Evolutionary conservation across 202 grass and related monocot genomes (phyloP), one percentile per base, ranked within the genome.

Genomic region (Musa balbisiana): DNA sequence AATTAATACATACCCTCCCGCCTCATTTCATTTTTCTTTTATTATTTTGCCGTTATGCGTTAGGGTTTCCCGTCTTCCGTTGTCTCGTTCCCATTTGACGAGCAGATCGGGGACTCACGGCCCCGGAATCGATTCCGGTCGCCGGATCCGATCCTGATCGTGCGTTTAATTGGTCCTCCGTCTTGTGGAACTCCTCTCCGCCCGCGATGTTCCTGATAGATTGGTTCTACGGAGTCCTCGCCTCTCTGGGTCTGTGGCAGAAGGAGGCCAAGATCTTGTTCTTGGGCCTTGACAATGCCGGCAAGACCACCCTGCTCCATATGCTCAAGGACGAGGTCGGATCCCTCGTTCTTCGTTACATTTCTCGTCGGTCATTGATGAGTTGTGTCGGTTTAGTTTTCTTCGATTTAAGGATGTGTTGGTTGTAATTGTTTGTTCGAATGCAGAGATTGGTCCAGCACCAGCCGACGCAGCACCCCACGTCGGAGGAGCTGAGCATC

Each of bases 181-280:
- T 43, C 33, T 43, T 6, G 33, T 43, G 33, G 4, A 43, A 43
- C 33, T 21, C 8, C 56, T 3, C 56, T 8, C n/a, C 56, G 15
- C n/a, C 16, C 5, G 56, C 56, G 15, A 60, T 60, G 56, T 60
- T 60, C 15, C 14, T 60, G 6, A 19, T 60, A 9, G 56, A 60
- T 20, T 60, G 56, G 56, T 60, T 60, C 56, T 60, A 60, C 56
- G 56, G 56, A 6, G 56, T 60, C 17, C 56, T 60, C 56, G 56
- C 56, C 16, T 60, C 56, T 60, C 56, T 60, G 16, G 56, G 56
- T 19, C 16, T 60, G 16, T 60, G 56, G 56, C 56, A 60, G 56
- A 60, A 60, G 56, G 56, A 60, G 56, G 56, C 56, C 56, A 60
- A 60, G 16, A 60, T 60, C 19, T n/a, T 60, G 56, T 60, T 60